phyloP scores from a whole-genome alignment of 1,139 yeast genomes.

The Blastobotrys proliferans region DNA sequence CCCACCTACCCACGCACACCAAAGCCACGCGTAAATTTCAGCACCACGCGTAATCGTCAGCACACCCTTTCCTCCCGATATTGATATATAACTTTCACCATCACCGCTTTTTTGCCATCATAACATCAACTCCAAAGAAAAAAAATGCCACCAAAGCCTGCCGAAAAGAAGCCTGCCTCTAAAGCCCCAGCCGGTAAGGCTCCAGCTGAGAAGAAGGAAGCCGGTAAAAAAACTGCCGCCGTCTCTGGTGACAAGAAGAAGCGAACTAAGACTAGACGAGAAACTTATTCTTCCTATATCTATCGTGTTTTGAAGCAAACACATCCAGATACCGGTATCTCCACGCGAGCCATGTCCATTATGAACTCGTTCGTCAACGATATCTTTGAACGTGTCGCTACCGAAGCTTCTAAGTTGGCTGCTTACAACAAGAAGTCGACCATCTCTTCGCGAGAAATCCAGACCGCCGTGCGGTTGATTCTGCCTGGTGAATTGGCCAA shows the following conservation, averaged over 20 bases:
- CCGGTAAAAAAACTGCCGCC: conserved; percentile 93
- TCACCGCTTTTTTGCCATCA: too few species aligned
- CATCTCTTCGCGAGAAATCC: conserved; percentile 98
- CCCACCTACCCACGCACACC: too few species aligned
- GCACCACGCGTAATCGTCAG: too few species aligned
- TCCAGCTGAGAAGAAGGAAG: conserved; percentile 86
- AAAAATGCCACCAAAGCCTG: conserved; percentile 90
- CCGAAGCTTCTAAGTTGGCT: conserved; percentile 98
- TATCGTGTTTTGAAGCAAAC: conserved; percentile 99
- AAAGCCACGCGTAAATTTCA: too few species aligned
- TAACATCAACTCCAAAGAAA: too few species aligned
- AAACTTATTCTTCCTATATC: conserved; percentile 96
- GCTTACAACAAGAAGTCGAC: conserved; percentile 99
- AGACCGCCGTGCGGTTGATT: conserved; percentile 98
- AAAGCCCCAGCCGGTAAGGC: conserved; percentile 92
- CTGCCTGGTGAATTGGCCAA: conserved; percentile 99
- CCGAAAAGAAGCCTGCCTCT: conserved; percentile 65
- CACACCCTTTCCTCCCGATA: too few species aligned
- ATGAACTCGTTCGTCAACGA: conserved; percentile 99
- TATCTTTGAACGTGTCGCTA: conserved; percentile 56
- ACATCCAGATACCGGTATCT: conserved; percentile 99
- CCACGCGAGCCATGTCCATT: conserved; percentile 98
- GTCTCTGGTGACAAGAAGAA: conserved; percentile 74
- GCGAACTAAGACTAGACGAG: conserved; percentile 97
- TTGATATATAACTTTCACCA: too few species aligned